phyloP scores from a whole-genome alignment of 768 basidiomycete species.

The Phaeotremella fagi region DNA sequence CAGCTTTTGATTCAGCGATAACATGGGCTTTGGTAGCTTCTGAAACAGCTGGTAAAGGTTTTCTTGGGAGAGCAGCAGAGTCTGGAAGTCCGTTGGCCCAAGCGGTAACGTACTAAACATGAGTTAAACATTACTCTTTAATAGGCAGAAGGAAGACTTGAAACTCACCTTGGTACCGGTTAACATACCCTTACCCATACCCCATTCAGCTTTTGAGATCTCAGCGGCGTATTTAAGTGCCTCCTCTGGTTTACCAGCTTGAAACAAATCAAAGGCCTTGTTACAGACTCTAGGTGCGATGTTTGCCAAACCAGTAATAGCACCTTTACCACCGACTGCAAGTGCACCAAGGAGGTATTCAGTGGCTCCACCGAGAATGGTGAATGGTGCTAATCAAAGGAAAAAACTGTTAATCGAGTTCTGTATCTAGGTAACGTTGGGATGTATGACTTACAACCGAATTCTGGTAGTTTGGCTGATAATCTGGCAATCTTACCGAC shows the following conservation, averaged over 20 bases:
- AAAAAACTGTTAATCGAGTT: neutral
- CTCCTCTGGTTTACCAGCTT: conserved; percentile 13
- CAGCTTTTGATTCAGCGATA: conserved; percentile 1
- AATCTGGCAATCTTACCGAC: conserved; percentile 45
- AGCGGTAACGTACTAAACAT: conserved; percentile 12
- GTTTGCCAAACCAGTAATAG: conserved; percentile 32
- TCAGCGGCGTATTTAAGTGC: conserved; percentile 17
- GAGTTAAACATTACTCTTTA: too few relatives aligned
- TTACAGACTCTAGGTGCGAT: conserved; percentile 24
- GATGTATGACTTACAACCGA: conserved; percentile 10
- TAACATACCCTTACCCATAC: conserved; percentile 20
- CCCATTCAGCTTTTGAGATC: conserved; percentile 23
- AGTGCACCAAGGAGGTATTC: conserved; percentile 25
- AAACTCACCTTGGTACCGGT: conserved; percentile 26
- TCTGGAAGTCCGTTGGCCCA: conserved; percentile 15
- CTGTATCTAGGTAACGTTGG: neutral
- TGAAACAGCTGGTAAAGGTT: conserved; percentile 19
- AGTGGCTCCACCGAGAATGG: conserved; percentile 27
- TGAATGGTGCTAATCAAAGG: conserved; percentile 7
- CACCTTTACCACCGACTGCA: conserved; percentile 23
- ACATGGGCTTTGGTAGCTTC: conserved; percentile 17
- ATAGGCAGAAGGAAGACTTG: too few relatives aligned
- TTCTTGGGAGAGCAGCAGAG: conserved; percentile 11
- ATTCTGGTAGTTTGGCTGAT: conserved; percentile 9
- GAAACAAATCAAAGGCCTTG: conserved; percentile 22